phyloP scores from a whole-genome alignment of 1,284 basidiomycete species.

The Tausonia pullulans region DNA sequence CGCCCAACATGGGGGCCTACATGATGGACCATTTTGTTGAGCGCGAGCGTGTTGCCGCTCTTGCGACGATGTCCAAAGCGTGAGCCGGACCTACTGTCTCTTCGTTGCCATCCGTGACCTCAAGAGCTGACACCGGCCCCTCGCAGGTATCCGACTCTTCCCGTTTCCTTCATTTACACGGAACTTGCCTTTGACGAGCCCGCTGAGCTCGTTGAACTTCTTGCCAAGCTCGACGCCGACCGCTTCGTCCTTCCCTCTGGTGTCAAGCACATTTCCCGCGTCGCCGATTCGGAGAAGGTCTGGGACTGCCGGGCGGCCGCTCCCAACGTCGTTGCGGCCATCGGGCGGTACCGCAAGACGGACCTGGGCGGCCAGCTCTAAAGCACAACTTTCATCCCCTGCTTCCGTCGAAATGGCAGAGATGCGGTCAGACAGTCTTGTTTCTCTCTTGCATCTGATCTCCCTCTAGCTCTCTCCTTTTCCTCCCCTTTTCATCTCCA shows the following conservation, averaged over 20 bases:
- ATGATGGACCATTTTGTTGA: constrained; percentile 98
- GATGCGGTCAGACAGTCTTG: no score
- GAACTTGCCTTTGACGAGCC: constrained; percentile 74
- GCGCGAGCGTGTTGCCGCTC: constrained; percentile 74
- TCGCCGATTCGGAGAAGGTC: constrained; percentile 23
- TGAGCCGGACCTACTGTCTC: constrained; percentile 37
- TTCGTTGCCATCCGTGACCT: not conserved
- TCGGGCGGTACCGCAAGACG: constrained; percentile 39
- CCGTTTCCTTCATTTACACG: constrained; percentile 62
- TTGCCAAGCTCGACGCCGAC: constrained; percentile 56
- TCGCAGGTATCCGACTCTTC: constrained; percentile 61
- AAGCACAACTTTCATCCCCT: not conserved
- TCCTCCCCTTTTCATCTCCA: no score
- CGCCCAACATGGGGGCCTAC: constrained; percentile 96
- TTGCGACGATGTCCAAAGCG: constrained; percentile 87
- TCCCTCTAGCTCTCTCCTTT: no score
- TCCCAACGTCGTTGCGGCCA: constrained; percentile 33
- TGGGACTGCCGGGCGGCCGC: constrained; percentile 43
- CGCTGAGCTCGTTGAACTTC: constrained; percentile 55
- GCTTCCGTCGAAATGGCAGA: no score
- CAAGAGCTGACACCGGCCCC: constrained; percentile 6
- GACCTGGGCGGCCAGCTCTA: constrained; percentile 43
- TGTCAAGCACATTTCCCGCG: constrained; percentile 2
- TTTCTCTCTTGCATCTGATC: no score
- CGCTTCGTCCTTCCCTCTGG: constrained; percentile 43